Conservation (phyloP, 31 red algal genomes). For the Odonthalia washingtoniensis region DNA sequence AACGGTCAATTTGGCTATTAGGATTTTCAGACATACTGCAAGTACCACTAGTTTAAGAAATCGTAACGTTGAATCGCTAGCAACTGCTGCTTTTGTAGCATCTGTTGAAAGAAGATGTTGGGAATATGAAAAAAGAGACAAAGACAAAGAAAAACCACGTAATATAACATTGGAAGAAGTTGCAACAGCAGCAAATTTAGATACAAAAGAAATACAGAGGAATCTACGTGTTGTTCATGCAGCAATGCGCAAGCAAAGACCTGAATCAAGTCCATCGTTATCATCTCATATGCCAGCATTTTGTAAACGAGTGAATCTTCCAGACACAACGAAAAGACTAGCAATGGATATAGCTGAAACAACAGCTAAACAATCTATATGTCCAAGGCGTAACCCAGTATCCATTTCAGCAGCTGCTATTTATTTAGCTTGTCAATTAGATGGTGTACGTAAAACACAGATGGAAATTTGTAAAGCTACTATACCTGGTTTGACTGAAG, state of each 20-base stretch:
- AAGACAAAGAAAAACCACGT: slow-evolving; percentile 28
- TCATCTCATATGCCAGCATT: slow-evolving; percentile 79
- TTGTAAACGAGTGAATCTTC: slow-evolving; percentile 58
- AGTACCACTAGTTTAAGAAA: slow-evolving; percentile 72
- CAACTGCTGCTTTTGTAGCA: slow-evolving; percentile 75
- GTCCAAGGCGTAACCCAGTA: slow-evolving; percentile 79
- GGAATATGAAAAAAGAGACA: slow-evolving; percentile 56
- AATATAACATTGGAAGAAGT: slow-evolving; percentile 70
- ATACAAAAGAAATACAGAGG: slow-evolving; percentile 63
- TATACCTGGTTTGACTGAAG: slow-evolving; percentile 64
- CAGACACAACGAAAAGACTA: slow-evolving; percentile 47
- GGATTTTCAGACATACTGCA: slow-evolving; percentile 69
- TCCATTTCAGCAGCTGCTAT: slow-evolving; percentile 89
- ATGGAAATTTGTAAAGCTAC: slow-evolving; percentile 76
- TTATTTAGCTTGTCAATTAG: slow-evolving; percentile 82
- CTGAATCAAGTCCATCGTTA: slow-evolving; percentile 64
- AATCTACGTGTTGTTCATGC: slow-evolving; percentile 62
- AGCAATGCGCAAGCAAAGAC: slow-evolving; percentile 61
- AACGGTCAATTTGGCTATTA: slow-evolving; percentile 70
- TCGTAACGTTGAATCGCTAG: slow-evolving; percentile 72
- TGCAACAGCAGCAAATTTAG: slow-evolving; percentile 67
- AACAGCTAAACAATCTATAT: slow-evolving; percentile 60
- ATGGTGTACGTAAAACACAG: slow-evolving; percentile 81
- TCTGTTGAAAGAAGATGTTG: slow-evolving; percentile 62
- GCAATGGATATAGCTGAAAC: slow-evolving; percentile 83